Evolutionary conservation across 805 yeast species (phyloP).

Genomic region (Ogataea neopini): DNA sequence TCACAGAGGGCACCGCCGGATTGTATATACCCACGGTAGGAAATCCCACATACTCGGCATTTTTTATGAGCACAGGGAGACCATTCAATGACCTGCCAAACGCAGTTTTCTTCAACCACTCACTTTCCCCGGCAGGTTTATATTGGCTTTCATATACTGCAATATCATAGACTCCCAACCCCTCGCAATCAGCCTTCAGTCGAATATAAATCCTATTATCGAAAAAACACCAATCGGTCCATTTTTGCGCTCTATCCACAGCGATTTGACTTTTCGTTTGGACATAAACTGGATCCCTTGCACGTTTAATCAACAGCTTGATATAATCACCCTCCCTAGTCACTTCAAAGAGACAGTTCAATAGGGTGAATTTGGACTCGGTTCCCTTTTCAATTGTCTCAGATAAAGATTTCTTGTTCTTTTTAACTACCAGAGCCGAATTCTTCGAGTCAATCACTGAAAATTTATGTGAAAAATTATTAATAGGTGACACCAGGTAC

Average conservation of each 20-base stretch:
- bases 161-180: constrained; percentile 10
- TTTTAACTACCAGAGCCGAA: constrained; percentile 2
- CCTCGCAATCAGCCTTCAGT: not conserved
- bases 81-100: constrained; percentile 8
- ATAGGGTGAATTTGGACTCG: constrained; percentile 10
- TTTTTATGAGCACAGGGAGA: constrained; percentile 8
- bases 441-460: constrained; percentile 25
- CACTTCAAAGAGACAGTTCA: constrained; percentile 13
- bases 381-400: constrained; percentile 6
- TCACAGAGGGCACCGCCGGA: not conserved
- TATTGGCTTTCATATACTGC: constrained; percentile 5
- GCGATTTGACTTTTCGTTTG: not conserved
- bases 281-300: constrained; percentile 8
- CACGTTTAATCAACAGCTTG: constrained; percentile 11
- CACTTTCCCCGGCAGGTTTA: constrained; percentile 1
- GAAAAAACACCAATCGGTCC: constrained; percentile 16
- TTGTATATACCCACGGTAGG: constrained; percentile 2
- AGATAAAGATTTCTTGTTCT: constrained; percentile 9
- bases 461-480: constrained; percentile 27
- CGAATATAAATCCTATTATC: constrained; percentile 17
- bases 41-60: not conserved
- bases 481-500: constrained; percentile 24
- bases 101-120: constrained; percentile 7
- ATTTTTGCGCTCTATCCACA: constrained; percentile 1
- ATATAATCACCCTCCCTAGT: not conserved